phyloP scores from a whole-genome alignment of 2,329 filamentous ascomycete species.

The Metarhizium rileyi region DNA sequence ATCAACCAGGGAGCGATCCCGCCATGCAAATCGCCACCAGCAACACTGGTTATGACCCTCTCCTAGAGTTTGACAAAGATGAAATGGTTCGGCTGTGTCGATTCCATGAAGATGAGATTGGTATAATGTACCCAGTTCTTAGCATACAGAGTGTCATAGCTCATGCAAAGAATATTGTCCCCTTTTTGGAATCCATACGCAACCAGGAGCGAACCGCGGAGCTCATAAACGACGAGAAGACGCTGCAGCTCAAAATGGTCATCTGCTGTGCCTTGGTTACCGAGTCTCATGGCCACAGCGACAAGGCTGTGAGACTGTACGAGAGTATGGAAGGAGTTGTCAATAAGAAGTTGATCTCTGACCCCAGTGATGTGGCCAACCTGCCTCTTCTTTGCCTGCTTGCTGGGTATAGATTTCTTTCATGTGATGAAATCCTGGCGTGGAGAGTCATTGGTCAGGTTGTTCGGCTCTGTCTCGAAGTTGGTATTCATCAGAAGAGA shows the following conservation, averaged over 20 bases:
- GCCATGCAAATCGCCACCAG: constrained; percentile 13
- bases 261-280: constrained; percentile 69
- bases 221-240: constrained; percentile 39
- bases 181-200: constrained; percentile 54
- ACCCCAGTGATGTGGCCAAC: constrained; percentile 35
- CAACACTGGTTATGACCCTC: constrained; percentile 52
- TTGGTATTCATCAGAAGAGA: constrained; percentile 74
- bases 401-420: constrained; percentile 68
- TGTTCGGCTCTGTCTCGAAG: constrained; percentile 65
- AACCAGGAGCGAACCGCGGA: constrained; percentile 23
- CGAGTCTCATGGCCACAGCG: constrained; percentile 70
- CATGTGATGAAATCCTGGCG: constrained; percentile 74
- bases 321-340: constrained; percentile 63
- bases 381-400: constrained; percentile 43
- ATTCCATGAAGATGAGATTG: constrained; percentile 82
- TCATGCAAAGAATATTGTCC: constrained; percentile 60
- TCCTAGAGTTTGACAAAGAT: constrained; percentile 68
- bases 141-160: constrained; percentile 61
- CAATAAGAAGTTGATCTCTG: constrained; percentile 54
- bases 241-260: constrained; percentile 72
- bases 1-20: constrained; percentile 16
- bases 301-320: constrained; percentile 63
- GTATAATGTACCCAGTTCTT: constrained; percentile 83
- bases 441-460: constrained; percentile 84
- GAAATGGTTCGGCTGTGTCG: constrained; percentile 72